These are phyloP conservation scores for Flaveria brownii DNA, from an alignment of 129 eudicot genomes.

Conservation along the genomic window DNA sequence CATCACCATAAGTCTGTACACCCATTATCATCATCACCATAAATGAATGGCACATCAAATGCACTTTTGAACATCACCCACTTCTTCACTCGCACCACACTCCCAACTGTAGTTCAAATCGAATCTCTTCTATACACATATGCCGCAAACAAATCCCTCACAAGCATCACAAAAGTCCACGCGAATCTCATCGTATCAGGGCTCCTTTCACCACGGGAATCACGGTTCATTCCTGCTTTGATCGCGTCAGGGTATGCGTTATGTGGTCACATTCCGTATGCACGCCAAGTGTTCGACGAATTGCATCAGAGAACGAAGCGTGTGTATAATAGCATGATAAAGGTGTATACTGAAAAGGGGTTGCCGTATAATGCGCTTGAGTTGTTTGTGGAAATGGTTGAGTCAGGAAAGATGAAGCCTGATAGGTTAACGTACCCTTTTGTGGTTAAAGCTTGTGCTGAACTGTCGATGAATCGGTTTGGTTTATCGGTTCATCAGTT, in stretches of 20 bases:
- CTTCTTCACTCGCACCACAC: constrained; percentile 41
- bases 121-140: constrained; percentile 54
- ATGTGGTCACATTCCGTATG: constrained; percentile 43
- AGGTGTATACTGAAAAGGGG: constrained; percentile 53
- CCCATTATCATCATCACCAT: not conserved
- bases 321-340: constrained; percentile 50
- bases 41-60: constrained; percentile 51
- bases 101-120: constrained; percentile 39
- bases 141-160: constrained; percentile 51
- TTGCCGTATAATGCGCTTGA: constrained; percentile 44
- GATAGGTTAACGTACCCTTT: constrained; percentile 61
- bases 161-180: constrained; percentile 60
- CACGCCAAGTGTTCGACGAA: constrained; percentile 61
- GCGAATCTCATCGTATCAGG: constrained; percentile 54
- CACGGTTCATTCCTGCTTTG: constrained; percentile 49
- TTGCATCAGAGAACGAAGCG: constrained; percentile 44
- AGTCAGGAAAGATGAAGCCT: constrained; percentile 36
- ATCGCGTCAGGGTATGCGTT: constrained; percentile 53
- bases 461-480: constrained; percentile 37
- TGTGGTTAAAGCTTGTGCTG: constrained; percentile 72
- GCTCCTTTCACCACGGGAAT: constrained; percentile 37
- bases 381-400: constrained; percentile 61
- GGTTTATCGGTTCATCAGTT: constrained; percentile 66
- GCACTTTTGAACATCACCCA: constrained; percentile 43
- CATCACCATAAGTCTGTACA: constrained; percentile 1